Conservation (phyloP, 176 grass and related monocot species). For the Eleusine indica region DNA sequence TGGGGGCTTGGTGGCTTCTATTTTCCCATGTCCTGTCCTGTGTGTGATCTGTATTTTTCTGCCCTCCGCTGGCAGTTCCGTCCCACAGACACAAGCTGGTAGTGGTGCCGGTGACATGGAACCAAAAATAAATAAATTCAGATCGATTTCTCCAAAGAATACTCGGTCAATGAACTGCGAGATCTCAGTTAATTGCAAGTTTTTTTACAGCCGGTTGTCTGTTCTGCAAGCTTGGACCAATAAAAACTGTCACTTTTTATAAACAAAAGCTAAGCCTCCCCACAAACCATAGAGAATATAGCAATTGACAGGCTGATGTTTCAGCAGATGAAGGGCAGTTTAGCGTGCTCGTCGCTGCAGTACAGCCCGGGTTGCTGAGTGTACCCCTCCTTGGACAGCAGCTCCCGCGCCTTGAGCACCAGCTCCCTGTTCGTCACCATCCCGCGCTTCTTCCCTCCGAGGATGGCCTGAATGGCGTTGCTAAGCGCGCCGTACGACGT, state of each 20-base stretch:
- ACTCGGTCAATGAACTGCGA: constrained; percentile 4
- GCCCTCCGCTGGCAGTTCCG: neutral
- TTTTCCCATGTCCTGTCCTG: neutral
- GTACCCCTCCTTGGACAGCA: constrained; percentile 63
- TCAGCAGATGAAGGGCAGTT: constrained; percentile 72
- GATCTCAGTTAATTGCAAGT: neutral
- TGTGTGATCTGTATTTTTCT: constrained; percentile 37
- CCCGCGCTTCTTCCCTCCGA: constrained; percentile 39
- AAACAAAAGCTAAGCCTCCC: neutral
- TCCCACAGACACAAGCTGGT: neutral
- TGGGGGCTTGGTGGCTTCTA: constrained; percentile 38
- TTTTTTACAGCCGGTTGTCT: neutral
- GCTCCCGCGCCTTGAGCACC: constrained; percentile 54
- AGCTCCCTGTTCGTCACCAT: constrained; percentile 65
- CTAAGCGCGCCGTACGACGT: constrained; percentile 84
- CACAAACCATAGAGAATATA: neutral
- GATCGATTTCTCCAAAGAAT: constrained; percentile 6
- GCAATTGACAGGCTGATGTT: neutral
- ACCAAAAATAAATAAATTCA: neutral
- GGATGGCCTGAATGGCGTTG: constrained; percentile 77
- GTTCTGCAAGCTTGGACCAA: neutral
- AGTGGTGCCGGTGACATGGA: neutral
- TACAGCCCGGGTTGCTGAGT: constrained; percentile 79
- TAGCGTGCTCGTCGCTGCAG: constrained; percentile 65
- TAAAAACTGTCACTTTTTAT: neutral